Evolutionary conservation across 2,329 filamentous ascomycete species (phyloP), one percentile per base, ranked within the genome.

Genomic region (Fusarium poae): DNA sequence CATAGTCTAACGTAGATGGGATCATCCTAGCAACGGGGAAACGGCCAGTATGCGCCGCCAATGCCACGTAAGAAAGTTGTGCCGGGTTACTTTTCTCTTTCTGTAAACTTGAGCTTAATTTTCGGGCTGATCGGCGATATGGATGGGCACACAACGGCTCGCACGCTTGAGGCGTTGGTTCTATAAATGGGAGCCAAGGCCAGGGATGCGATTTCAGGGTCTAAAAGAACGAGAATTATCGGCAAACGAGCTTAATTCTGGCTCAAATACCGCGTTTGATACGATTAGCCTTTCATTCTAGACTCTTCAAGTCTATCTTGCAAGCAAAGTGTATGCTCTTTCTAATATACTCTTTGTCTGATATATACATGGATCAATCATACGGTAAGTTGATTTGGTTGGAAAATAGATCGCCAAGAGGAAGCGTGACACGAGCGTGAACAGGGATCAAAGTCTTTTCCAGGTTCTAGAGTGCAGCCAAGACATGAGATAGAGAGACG

Each of bases 121-220:
- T 30, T 59, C 55, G 32, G 45, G 68, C 49, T 49, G 57, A 43
- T 39, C 37, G n/a, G 21, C 35, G 42, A 25, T 40, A 46, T 45
- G 57, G 40, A 37, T 49, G 46, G 67, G 52, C 51, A 49, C 57
- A 55, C 32, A 44, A 58, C 48, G 39, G 55, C 62, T 67, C 40
- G 40, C 40, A 39, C 23, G 39, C 27, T 63, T 63, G 60, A 57
- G 61, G 54, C 27, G 44, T 39, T 39, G 46, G 51, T 67, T 67
- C 71, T 73, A 73, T 73, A 69, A 72, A 71, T 73, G 71, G 71
- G 59, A 42, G 29, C 34, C 30, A 35, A 40, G 5, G n/a, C 44
- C 59, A 57, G 34, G 51, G 39, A 40, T 45, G n/a, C 12, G 9
- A 18, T 35, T 57, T 37, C 39, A 58, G 15, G 34, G 39, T 29